Base-by-base conservation (phyloP, 106 monocot species). In the Hemerocallis citrina region DNA sequence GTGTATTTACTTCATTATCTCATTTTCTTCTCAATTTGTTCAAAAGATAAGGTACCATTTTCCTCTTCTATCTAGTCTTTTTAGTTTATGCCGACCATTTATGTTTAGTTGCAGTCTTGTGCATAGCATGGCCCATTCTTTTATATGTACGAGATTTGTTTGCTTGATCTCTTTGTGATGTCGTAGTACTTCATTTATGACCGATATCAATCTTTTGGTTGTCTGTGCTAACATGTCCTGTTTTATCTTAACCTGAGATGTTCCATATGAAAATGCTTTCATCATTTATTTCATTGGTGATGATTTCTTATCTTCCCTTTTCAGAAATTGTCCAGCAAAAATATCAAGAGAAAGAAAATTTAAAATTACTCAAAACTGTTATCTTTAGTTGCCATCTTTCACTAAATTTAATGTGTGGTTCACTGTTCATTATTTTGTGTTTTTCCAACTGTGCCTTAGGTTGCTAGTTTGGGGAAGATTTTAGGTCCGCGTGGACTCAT, bases 401-500 rank as follows among this genome's bases (percentile, higher is more conserved):
- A 0, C 5, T 0, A 21, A 28, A 16, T 29, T 50, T 52, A 52
- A 50, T 42, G 14, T 28, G 37, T 64, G 17, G 2, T 54, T 38
- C 29, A 24, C 3, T 43, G 52, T 30, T 4, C 10, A 33, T 47
- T 7, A 34, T 63, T 42, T 33, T 41, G 57, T 13, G 29, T 52
- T 7, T 13, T 24, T 32, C 17, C 47, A 15, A 43, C 45, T 59
- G n/a, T 74, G 5, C 5, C 41, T 59, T 69, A 91, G 96, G 96
- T 91, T 67, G 96, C 96, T 7, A 79, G 86, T 68, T 82, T 98
- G 70, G 96, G 96, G 24, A 91, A 91, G 60, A 54, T 98, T 73
- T 74, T 98, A 74, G 96, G 96, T 39, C 96, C 96, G 29, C 84
- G 96, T 29, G 96, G 96, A 58, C 79, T 98, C 37, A 98, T 98